These are phyloP conservation scores for Lactarius hatsudake DNA, from an alignment of 768 basidiomycete species.

Conservation along the genomic window DNA sequence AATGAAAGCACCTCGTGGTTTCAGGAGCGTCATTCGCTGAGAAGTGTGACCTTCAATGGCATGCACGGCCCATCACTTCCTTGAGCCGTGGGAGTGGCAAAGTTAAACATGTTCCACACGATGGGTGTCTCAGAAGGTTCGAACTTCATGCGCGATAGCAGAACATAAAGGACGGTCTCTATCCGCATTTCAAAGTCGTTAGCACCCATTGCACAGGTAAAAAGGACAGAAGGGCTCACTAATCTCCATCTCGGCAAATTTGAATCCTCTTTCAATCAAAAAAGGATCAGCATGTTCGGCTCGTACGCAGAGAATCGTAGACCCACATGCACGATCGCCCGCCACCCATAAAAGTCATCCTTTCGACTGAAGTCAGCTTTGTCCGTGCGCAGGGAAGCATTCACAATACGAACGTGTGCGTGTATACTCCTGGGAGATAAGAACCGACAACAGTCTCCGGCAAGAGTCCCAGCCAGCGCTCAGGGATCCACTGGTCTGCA, in stretches of 20 bases:
- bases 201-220: background rate
- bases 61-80: slow-evolving; percentile 28
- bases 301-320: background rate
- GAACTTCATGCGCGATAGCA: slow-evolving; percentile 32
- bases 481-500: slow-evolving; percentile 26
- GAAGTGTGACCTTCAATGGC: slow-evolving; percentile 30
- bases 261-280: slow-evolving; percentile 16
- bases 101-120: slow-evolving; percentile 33
- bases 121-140: slow-evolving; percentile 31
- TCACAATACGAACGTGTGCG: slow-evolving; percentile 18
- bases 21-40: background rate
- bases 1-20: background rate
- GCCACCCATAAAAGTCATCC: slow-evolving; percentile 36
- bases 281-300: background rate
- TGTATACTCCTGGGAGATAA: slow-evolving; percentile 27
- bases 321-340: slow-evolving; percentile 35
- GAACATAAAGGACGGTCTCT: slow-evolving; percentile 34
- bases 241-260: slow-evolving; percentile 28
- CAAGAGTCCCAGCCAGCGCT: slow-evolving; percentile 29
- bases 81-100: slow-evolving; percentile 32
- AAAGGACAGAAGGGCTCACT: slow-evolving; percentile 15
- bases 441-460: slow-evolving; percentile 25
- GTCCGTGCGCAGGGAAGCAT: background rate
- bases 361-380: slow-evolving; percentile 7
- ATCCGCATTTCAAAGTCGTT: background rate